These are phyloP conservation scores for Neurospora sp. DNA, from an alignment of 495 filamentous ascomycete species.

Conservation along the genomic window DNA sequence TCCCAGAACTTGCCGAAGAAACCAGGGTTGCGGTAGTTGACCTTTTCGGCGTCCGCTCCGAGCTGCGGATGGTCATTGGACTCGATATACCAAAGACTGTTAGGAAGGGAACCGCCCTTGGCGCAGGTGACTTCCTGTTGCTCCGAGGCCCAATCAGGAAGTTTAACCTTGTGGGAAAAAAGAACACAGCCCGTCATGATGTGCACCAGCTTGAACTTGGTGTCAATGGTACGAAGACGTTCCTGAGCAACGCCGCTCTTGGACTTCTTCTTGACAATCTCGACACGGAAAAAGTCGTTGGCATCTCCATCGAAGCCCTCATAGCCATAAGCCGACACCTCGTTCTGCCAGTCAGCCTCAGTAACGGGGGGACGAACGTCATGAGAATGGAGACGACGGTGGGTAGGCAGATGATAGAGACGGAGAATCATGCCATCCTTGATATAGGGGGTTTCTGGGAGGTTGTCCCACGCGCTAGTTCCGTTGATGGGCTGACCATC, in stretches of 20 bases:
- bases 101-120: constrained; percentile 82
- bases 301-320: constrained; percentile 95
- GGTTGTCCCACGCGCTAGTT: constrained; percentile 70
- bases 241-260: constrained; percentile 71
- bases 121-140: constrained; percentile 98
- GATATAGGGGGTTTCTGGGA: constrained; percentile 55
- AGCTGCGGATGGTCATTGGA: constrained; percentile 74
- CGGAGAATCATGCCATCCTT: constrained; percentile 71
- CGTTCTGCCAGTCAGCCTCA: constrained; percentile 97
- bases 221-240: constrained; percentile 84
- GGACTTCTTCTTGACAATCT: constrained; percentile 87
- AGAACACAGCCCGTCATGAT: constrained; percentile 94
- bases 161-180: constrained; percentile 97
- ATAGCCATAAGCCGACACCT: constrained; percentile 95
- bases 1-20: constrained; percentile 99
- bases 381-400: constrained; percentile 89
- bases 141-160: constrained; percentile 93
- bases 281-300: constrained; percentile 89
- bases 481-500: constrained; percentile 69
- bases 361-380: constrained; percentile 95
- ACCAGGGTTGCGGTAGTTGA: constrained; percentile 89
- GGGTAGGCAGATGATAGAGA: constrained; percentile 73
- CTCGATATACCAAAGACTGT: constrained; percentile 95
- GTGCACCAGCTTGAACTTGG: constrained; percentile 90
- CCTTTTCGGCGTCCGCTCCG: constrained; percentile 67